A percentile compares a stretch with the other conserved stretches of the same genome.
These are phyloP conservation scores for Punica granatum DNA, from an alignment of 345 rosid genomes.

Conservation along the genomic window DNA sequence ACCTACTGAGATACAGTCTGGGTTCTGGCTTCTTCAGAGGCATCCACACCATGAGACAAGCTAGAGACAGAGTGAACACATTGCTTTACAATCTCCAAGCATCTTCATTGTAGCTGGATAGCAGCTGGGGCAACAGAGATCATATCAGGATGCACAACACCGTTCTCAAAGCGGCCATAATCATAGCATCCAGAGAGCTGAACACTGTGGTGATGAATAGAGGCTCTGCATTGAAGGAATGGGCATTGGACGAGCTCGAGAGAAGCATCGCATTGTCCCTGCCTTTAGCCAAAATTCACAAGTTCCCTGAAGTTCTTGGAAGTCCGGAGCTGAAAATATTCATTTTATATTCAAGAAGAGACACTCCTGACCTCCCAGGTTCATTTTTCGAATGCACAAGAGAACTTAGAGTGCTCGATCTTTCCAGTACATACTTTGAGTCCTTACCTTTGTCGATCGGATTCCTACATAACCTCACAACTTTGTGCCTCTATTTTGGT, in stretches of 20 bases:
- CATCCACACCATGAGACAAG: neutral
- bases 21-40: constrained; percentile 16
- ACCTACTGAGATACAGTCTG: constrained; percentile 9
- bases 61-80: neutral
- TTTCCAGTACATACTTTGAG: neutral
- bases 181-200: constrained; percentile 10
- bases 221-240: neutral
- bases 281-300: neutral
- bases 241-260: neutral
- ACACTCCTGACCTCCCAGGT: neutral
- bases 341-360: neutral
- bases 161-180: constrained; percentile 9
- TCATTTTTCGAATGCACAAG: constrained; percentile 10
- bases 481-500: constrained; percentile 8
- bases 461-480: constrained; percentile 8
- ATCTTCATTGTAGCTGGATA: constrained; percentile 13
- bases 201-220: neutral
- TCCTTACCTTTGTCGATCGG: constrained; percentile 13
- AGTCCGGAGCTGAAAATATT: constrained; percentile 14
- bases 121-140: neutral
- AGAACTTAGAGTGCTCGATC: constrained; percentile 20
- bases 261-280: constrained; percentile 5
- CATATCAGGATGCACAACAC: constrained; percentile 20
- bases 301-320: constrained; percentile 12
- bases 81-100: constrained; percentile 13